A percentile compares a stretch with the other conserved stretches of the same genome.
Evolutionary conservation across 1,139 yeast species (phyloP).

Genomic region (Meyerozyma athensensis): DNA sequence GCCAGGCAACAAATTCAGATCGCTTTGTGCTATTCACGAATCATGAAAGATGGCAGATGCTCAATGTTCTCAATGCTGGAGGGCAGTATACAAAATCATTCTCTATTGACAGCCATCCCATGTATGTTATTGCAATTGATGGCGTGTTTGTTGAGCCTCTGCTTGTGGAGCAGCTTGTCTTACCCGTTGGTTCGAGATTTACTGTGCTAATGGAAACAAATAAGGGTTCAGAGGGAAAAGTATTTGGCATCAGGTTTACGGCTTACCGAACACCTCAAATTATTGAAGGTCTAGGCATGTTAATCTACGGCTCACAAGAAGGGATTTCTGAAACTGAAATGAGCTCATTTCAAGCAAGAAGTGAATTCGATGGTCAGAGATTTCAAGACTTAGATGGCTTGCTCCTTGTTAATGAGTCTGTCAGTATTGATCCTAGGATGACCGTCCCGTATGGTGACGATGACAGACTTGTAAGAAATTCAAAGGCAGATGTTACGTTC

Average conservation of each 20-base stretch:
- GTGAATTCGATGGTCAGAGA: slow-evolving; percentile 5
- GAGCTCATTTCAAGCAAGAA: not conserved
- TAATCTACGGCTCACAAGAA: slow-evolving; percentile 17
- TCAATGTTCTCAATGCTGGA: slow-evolving; percentile 29
- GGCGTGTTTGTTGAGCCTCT: slow-evolving; percentile 26
- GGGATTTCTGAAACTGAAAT: not conserved
- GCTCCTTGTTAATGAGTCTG: slow-evolving; percentile 7
- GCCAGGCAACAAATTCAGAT: slow-evolving; percentile 16
- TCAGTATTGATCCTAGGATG: slow-evolving; percentile 15
- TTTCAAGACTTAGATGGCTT: slow-evolving; percentile 19
- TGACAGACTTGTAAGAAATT: slow-evolving; percentile 7
- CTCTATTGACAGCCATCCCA: slow-evolving; percentile 31
- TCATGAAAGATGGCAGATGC: slow-evolving; percentile 19
- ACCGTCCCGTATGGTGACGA: slow-evolving; percentile 16
- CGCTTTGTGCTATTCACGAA: slow-evolving; percentile 18
- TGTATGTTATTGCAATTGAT: slow-evolving; percentile 27
- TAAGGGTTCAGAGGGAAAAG: slow-evolving; percentile 10
- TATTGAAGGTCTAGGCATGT: slow-evolving; percentile 24
- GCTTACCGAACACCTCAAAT: slow-evolving; percentile 26
- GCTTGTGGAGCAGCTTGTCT: slow-evolving; percentile 18
- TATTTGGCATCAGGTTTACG: slow-evolving; percentile 24
- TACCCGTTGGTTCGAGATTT: slow-evolving; percentile 28
- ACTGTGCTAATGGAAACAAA: slow-evolving; percentile 25
- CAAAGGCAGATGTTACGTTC: slow-evolving; percentile 21
- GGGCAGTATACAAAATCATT: slow-evolving; percentile 29